These are phyloP conservation scores for Furcasterigmium sp. DNA, from an alignment of 2,329 filamentous ascomycete species.

Conservation along the genomic window DNA sequence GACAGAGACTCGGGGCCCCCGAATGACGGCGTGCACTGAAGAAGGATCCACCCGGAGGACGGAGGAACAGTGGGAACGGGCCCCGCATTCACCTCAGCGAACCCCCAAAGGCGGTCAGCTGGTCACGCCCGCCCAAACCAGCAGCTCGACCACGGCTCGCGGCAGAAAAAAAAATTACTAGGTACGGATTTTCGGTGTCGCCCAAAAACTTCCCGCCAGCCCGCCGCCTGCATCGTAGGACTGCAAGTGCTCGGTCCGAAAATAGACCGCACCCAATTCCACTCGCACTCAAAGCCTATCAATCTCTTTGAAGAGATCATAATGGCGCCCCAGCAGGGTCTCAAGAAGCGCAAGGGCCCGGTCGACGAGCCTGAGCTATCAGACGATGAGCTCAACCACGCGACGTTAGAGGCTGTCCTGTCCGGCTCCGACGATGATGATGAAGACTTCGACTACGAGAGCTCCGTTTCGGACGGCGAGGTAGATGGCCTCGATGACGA, in stretches of 20 bases:
- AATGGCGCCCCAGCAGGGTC: slow-evolving; percentile 34
- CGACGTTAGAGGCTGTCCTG: slow-evolving; percentile 50
- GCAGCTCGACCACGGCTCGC: not conserved
- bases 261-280: slow-evolving; percentile 4
- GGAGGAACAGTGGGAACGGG: too few relatives aligned
- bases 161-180: slow-evolving; percentile 14
- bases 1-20: too few relatives aligned
- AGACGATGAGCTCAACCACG: slow-evolving; percentile 55
- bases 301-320: too few relatives aligned
- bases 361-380: slow-evolving; percentile 50
- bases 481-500: slow-evolving; percentile 24
- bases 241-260: slow-evolving; percentile 7
- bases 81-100: too few relatives aligned
- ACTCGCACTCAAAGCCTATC: slow-evolving; percentile 4
- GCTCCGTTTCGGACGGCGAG: slow-evolving; percentile 21
- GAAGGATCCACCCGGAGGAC: too few relatives aligned
- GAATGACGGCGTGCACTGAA: too few relatives aligned
- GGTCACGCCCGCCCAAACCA: not conserved
- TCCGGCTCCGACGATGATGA: slow-evolving; percentile 53
- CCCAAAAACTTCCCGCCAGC: not conserved
- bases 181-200: too few relatives aligned
- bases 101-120: slow-evolving; percentile 4
- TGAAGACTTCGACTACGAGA: slow-evolving; percentile 51
- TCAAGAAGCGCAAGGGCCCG: slow-evolving; percentile 62
- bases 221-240: slow-evolving; percentile 4